Conservation (phyloP, 371 early-diverging fungal species). For the Rhizopus arrhizus region DNA sequence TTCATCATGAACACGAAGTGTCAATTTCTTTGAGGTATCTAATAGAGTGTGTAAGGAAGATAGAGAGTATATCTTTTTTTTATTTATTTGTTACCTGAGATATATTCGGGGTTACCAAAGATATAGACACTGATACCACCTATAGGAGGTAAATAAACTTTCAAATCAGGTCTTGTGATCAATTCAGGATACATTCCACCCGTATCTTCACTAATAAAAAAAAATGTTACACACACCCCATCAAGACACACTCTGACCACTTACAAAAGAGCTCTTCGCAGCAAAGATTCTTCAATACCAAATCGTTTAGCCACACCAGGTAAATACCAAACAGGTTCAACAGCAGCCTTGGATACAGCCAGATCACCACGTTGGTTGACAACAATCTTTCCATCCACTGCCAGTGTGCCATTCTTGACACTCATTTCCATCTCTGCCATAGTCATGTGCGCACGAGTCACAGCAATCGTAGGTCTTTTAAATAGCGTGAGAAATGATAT, state of each 20-base stretch:
- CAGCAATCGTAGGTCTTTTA: slow-evolving; percentile 84
- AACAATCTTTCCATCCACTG: slow-evolving; percentile 84
- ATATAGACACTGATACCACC: slow-evolving; percentile 94
- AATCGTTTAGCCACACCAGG: slow-evolving; percentile 93
- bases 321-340: slow-evolving; percentile 96
- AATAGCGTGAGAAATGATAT: neutral
- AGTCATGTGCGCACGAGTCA: slow-evolving; percentile 94
- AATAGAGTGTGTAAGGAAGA: neutral
- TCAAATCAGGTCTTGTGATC: slow-evolving; percentile 91
- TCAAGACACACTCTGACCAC: slow-evolving; percentile 14
- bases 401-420: slow-evolving; percentile 65
- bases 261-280: slow-evolving; percentile 86
- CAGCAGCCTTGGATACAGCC: slow-evolving; percentile 90
- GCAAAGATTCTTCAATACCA: slow-evolving; percentile 80
- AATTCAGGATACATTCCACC: slow-evolving; percentile 97
- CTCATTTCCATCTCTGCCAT: slow-evolving; percentile 87
- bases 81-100: slow-evolving; percentile 56
- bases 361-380: slow-evolving; percentile 80
- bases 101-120: slow-evolving; percentile 83
- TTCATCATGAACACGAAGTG: slow-evolving; percentile 91
- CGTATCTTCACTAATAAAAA: slow-evolving; percentile 48
- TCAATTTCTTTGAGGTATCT: slow-evolving; percentile 84
- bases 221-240: neutral
- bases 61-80: neutral
- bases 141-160: slow-evolving; percentile 94